Conservation (phyloP, 192 early-diverging fungal species). For the Rhizophagus clarus region DNA sequence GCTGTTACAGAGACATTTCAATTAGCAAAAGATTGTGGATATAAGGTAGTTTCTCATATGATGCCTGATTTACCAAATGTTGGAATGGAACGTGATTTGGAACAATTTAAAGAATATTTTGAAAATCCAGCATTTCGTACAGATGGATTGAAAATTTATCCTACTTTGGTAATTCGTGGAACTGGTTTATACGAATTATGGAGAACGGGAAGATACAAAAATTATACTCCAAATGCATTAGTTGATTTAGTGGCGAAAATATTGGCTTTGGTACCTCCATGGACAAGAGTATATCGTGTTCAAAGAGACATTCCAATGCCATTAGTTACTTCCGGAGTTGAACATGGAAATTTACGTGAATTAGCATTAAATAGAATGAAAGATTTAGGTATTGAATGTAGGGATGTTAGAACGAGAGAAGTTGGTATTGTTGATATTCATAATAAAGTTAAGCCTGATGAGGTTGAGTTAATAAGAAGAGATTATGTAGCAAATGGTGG, state of each 20-base stretch:
- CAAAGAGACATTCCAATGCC: conserved; percentile 99
- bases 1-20: conserved; percentile 98
- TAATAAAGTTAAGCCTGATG: conserved; percentile 88
- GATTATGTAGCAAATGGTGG: conserved; percentile 98
- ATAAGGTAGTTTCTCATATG: conserved; percentile 99
- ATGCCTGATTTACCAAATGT: conserved; percentile 99
- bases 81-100: conserved; percentile 98
- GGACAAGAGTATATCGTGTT: conserved; percentile 98
- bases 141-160: conserved; percentile 98
- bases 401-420: conserved; percentile 97
- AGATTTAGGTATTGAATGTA: conserved; percentile 93
- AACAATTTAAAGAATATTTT: conserved; percentile 98
- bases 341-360: conserved; percentile 97
- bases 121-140: conserved; percentile 99
- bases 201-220: conserved; percentile 97
- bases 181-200: conserved; percentile 98
- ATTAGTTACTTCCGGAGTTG: conserved; percentile 96
- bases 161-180: conserved; percentile 98
- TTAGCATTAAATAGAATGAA: conserved; percentile 94
- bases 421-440: conserved; percentile 99
- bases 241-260: conserved; percentile 96
- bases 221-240: conserved; percentile 95
- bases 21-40: conserved; percentile 96
- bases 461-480: conserved; percentile 91
- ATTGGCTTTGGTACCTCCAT: conserved; percentile 95